Evolutionary conservation across 179 eudicot species (phyloP).

Genomic region (Pouteria campechiana): DNA sequence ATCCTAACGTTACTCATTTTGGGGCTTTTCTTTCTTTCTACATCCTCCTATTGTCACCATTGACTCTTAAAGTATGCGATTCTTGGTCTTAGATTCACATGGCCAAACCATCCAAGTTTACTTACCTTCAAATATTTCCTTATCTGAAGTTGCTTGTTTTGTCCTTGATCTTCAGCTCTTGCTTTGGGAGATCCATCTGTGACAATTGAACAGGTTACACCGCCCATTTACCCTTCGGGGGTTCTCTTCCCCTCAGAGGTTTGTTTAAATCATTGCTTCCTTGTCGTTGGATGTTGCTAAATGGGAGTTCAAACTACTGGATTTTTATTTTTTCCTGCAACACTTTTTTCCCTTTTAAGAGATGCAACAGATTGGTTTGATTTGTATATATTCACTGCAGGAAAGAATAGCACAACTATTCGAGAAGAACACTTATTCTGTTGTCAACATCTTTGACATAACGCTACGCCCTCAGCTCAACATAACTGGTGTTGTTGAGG

Average conservation of each 20-base stretch:
- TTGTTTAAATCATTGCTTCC: slow-evolving; percentile 2
- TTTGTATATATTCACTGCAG: slow-evolving; percentile 56
- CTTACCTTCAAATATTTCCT: not conserved
- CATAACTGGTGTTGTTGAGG: slow-evolving; percentile 88
- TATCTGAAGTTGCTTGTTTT: slow-evolving; percentile 1
- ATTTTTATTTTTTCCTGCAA: slow-evolving; percentile 1
- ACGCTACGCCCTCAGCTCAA: slow-evolving; percentile 92
- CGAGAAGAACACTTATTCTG: slow-evolving; percentile 93
- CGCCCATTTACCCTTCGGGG: slow-evolving; percentile 59
- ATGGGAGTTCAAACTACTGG: no score
- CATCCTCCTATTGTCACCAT: not conserved
- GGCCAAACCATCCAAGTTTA: not conserved
- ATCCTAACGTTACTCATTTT: not conserved
- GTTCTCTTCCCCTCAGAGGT: slow-evolving; percentile 90
- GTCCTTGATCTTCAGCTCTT: slow-evolving; percentile 38
- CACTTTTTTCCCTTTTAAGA: slow-evolving; percentile 12
- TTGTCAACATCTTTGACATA: slow-evolving; percentile 97
- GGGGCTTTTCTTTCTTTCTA: not conserved
- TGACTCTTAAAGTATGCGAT: no score
- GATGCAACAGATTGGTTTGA: slow-evolving; percentile 40
- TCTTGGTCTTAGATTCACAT: not conserved
- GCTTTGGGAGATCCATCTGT: slow-evolving; percentile 91
- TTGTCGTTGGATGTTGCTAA: no score
- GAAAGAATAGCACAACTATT: slow-evolving; percentile 81
- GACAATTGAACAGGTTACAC: slow-evolving; percentile 90